Evolutionary conservation across 495 filamentous ascomycete genomes (phyloP), one percentile per base, ranked within the genome.

Genomic region (Aspergillus ostianus): DNA sequence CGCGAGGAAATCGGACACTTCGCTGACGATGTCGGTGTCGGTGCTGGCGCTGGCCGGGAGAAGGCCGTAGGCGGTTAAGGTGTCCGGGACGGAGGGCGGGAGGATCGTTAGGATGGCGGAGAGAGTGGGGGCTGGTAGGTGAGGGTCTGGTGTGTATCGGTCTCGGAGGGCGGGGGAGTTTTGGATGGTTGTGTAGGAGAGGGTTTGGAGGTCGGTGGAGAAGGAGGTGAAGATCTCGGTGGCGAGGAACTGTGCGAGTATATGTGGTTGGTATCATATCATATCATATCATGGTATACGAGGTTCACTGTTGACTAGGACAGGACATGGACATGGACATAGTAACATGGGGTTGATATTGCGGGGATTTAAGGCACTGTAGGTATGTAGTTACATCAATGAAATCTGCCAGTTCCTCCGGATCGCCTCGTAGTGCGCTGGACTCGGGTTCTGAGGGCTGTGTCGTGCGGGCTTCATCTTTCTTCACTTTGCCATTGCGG

Each of bases 321-420:
- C n/a, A n/a, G n/a, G n/a, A n/a, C n/a, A n/a, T n/a, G n/a, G n/a
- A n/a, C n/a, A n/a, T n/a, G n/a, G n/a, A n/a, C n/a, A n/a, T n/a
- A n/a, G n/a, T n/a, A 8, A 30, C 8, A 30, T 32, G 30, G 30
- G 30, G 2, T 48, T 46, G 49, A 41, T 45, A 15, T 19, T 47
- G 55, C 26, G 41, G 36, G 32, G 51, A 26, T 26, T 2, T 26
- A 26, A 26, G 23, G 23, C 23, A 4, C 23, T 59, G n/a, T 20
- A 12, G 30, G 3, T 36, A 54, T 55, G 21, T n/a, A 62, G 61
- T 51, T 79, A 85, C 84, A 62, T 87, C 82, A 29, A 86, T 84
- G 68, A 93, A 94, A 6, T 93, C 91, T 48, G 79, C 81, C 27
- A 93, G 73, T 52, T 92, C 90, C 58, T 86, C 87, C 9, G 84